Conservation (phyloP, 176 grass and related monocot species). For the Carex littledalei region DNA sequence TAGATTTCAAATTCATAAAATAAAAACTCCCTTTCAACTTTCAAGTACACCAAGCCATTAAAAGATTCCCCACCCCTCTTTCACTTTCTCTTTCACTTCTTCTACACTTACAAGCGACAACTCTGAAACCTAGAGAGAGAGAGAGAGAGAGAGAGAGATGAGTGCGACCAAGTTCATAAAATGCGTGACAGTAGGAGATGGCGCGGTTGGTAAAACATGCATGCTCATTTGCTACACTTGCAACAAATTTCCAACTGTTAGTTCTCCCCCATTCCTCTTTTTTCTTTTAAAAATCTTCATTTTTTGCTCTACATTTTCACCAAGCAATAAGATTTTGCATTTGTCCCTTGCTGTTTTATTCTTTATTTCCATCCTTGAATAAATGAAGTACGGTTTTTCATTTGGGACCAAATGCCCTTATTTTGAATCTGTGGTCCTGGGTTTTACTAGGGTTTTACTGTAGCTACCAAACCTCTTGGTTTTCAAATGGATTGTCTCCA, state of each 20-base stretch:
- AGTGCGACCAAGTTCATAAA: slow-evolving; percentile 98
- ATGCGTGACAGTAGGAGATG: slow-evolving; percentile 98
- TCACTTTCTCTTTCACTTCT: neutral
- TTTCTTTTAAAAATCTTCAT: neutral
- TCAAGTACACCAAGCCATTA: slow-evolving; percentile 12
- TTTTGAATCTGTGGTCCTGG: neutral
- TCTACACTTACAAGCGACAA: neutral
- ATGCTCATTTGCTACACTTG: slow-evolving; percentile 99
- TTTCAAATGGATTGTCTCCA: neutral
- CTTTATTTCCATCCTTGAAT: no score
- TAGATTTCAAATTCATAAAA: slow-evolving; percentile 20
- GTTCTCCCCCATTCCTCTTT: neutral
- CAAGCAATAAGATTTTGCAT: neutral
- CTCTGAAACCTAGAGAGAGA: no score
- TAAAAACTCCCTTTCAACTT: neutral
- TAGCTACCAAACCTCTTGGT: neutral
- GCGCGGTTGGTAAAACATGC: slow-evolving; percentile 97
- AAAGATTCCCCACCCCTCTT: neutral
- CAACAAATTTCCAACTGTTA: slow-evolving; percentile 98
- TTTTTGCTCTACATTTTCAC: neutral
- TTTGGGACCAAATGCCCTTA: neutral
- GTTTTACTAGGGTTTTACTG: slow-evolving; percentile 15
- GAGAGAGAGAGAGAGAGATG: slow-evolving; percentile 55
- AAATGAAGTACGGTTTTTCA: neutral
- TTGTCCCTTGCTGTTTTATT: neutral